These are phyloP conservation scores for Hypoxylon sp. DNA, from an alignment of 2,329 filamentous ascomycete genomes.

Conservation along the genomic window DNA sequence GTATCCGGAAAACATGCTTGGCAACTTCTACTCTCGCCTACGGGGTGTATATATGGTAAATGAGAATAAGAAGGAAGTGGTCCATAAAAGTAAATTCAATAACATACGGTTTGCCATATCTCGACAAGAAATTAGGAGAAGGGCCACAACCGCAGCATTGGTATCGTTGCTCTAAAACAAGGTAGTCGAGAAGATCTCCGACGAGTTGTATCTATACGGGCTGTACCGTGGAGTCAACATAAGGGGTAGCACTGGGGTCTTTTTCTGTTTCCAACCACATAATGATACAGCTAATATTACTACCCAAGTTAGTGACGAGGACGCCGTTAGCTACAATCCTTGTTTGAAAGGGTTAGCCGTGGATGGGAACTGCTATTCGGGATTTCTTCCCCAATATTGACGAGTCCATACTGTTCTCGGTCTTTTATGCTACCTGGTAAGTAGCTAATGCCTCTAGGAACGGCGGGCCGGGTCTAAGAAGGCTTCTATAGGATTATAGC, in stretches of 20 bases:
- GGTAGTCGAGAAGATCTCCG: not conserved
- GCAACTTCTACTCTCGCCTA: not conserved
- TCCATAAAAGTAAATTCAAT: not conserved
- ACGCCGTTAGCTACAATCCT: not conserved
- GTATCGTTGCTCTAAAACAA: not conserved
- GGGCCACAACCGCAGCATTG: not conserved
- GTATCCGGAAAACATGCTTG: not conserved
- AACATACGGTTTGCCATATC: not conserved
- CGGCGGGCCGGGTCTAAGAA: not conserved
- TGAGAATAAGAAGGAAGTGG: not conserved
- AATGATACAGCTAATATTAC: not conserved
- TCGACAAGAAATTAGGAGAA: not conserved
- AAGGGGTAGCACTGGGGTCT: not conserved
- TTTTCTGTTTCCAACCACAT: not conserved
- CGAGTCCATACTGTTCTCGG: slow-evolving; percentile 3
- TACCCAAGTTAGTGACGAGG: not conserved
- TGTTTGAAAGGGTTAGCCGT: not conserved
- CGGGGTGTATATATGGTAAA: not conserved
- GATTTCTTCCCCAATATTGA: not conserved
- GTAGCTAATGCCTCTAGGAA: not conserved
- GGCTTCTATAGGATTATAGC: not conserved
- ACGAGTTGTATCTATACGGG: not conserved
- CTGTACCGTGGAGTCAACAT: not conserved
- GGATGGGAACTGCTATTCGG: not conserved
- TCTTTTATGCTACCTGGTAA: not conserved